Evolutionary conservation across 2,329 filamentous ascomycete species (phyloP).

Genomic region (Sordariomycetes sp.): DNA sequence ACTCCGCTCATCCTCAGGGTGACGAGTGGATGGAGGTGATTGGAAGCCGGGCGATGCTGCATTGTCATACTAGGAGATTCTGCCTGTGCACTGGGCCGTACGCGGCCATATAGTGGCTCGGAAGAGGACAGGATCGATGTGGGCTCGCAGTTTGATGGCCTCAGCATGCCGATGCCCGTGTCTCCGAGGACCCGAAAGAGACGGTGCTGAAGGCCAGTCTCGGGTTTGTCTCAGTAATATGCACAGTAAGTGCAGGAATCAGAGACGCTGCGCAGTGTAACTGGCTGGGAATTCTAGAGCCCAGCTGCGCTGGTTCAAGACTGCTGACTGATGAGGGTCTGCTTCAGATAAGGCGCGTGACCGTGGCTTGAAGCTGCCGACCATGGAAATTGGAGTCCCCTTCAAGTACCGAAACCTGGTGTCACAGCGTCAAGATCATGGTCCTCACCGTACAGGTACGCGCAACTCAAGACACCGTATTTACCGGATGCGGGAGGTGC

Average conservation of each 20-base stretch:
- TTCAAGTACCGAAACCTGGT: neutral
- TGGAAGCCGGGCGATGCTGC: neutral
- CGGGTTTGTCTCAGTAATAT: neutral
- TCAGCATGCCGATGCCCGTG: neutral
- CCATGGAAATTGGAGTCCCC: too few species aligned
- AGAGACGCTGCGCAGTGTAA: neutral
- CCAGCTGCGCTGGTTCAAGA: neutral
- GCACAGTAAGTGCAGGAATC: too few species aligned
- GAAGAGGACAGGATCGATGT: neutral
- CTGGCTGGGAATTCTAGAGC: neutral
- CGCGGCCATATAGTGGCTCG: neutral
- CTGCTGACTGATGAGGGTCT: neutral
- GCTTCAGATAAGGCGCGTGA: too few species aligned
- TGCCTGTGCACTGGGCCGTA: neutral
- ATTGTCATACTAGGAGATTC: neutral
- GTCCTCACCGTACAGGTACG: neutral
- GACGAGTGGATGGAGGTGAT: neutral
- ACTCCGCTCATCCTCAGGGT: neutral
- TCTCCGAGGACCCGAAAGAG: neutral
- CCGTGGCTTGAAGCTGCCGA: too few species aligned
- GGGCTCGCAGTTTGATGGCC: neutral
- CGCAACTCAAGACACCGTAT: neutral
- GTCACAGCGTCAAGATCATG: neutral
- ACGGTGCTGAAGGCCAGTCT: neutral
- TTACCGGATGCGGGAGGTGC: neutral